These are phyloP conservation scores for Candida boleticola DNA, from an alignment of 805 yeast species.

Conservation along the genomic window DNA sequence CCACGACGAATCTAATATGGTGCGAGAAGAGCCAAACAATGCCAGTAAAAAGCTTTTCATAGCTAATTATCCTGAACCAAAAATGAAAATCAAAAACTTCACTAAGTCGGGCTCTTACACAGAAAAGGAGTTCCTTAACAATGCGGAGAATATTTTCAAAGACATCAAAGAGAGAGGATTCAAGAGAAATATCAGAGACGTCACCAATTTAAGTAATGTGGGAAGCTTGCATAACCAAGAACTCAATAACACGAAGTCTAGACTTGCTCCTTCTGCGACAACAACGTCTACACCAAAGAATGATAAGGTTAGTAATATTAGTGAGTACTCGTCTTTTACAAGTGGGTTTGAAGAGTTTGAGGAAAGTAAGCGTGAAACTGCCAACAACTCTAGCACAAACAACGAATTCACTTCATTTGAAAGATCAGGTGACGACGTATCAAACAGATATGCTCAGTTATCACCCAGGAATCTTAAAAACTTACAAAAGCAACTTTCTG, in stretches of 20 bases:
- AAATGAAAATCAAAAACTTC: conserved; percentile 28
- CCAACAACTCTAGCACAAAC: conserved; percentile 10
- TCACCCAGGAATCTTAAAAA: conserved; percentile 1
- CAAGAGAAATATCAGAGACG: conserved; percentile 7
- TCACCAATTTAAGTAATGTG: conserved; percentile 3
- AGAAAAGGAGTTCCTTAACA: conserved; percentile 34
- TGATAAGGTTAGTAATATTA: conserved; percentile 15
- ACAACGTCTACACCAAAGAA: conserved; percentile 42
- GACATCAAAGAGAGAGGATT: conserved; percentile 37
- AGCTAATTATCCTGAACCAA: conserved; percentile 11
- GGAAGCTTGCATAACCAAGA: neutral
- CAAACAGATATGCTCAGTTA: neutral
- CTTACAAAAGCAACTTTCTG: conserved; percentile 2
- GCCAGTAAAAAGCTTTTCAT: neutral
- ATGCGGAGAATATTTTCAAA: conserved; percentile 39
- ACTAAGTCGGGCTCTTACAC: conserved; percentile 31
- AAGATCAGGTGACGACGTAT: neutral
- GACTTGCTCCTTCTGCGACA: conserved; percentile 18
- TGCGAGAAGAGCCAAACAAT: neutral
- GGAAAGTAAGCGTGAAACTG: conserved; percentile 7
- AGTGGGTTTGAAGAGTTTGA: conserved; percentile 24
- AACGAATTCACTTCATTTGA: conserved; percentile 15
- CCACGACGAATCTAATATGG: neutral
- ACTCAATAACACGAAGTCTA: neutral
- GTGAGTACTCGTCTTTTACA: conserved; percentile 29